These are phyloP conservation scores for Rhodotorula glutinis DNA, from an alignment of 1,284 basidiomycete genomes.

Conservation along the genomic window DNA sequence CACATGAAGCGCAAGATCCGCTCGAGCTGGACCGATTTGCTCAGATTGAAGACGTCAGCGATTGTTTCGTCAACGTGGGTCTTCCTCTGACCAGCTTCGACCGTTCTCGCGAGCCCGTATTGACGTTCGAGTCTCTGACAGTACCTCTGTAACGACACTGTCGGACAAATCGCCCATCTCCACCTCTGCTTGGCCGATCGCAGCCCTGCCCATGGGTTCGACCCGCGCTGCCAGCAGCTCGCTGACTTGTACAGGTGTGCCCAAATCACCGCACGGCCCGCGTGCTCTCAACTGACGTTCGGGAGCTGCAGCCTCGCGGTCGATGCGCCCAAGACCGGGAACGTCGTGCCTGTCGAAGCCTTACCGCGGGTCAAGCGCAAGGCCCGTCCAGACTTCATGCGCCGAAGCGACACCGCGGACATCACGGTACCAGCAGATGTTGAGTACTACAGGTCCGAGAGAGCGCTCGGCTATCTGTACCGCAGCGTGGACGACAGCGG, in stretches of 20 bases:
- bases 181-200: conserved; percentile 71
- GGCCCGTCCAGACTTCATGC: conserved; percentile 36
- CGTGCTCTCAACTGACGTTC: neutral
- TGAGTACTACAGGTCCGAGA: conserved; percentile 33
- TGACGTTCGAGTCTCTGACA: conserved; percentile 44
- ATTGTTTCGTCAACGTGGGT: neutral
- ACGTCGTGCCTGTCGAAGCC: conserved; percentile 11
- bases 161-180: conserved; percentile 45
- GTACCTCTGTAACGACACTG: conserved; percentile 31
- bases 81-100: neutral
- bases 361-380: conserved; percentile 18
- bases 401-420: conserved; percentile 6
- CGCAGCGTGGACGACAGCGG: conserved; percentile 30
- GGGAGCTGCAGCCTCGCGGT: conserved; percentile 53
- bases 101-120: conserved; percentile 59
- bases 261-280: too few species aligned
- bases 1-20: conserved; percentile 56
- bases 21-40: conserved; percentile 57
- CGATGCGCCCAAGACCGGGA: conserved; percentile 36
- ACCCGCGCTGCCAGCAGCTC: conserved; percentile 61
- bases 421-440: neutral
- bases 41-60: conserved; percentile 61
- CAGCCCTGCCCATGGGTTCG: conserved; percentile 56
- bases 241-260: conserved; percentile 60
- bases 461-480: conserved; percentile 37